Evolutionary conservation across 2,329 filamentous ascomycete genomes (phyloP).

Genomic region (Chrysoporthe deuterocubensis): DNA sequence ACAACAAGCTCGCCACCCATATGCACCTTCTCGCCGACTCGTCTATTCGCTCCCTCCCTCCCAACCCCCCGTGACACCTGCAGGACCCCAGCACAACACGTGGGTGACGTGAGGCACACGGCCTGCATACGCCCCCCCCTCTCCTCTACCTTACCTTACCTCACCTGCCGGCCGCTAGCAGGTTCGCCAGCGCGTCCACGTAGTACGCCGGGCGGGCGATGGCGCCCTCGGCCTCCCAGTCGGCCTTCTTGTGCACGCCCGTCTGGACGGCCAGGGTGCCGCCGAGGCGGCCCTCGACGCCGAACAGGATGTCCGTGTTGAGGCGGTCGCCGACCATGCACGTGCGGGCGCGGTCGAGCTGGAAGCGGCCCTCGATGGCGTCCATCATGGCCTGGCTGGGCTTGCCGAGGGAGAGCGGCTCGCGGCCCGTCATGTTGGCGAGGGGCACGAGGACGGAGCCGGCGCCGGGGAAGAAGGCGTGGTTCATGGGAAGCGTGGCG

Average conservation of each 20-base stretch:
- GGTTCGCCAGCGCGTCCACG: conserved; percentile 81
- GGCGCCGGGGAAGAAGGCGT: conserved; percentile 87
- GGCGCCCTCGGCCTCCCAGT: conserved; percentile 73
- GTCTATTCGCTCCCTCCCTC: no score
- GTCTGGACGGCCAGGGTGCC: conserved; percentile 91
- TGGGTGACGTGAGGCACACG: no score
- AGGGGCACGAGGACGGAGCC: conserved; percentile 81
- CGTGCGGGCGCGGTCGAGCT: conserved; percentile 79
- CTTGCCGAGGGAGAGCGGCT: conserved; percentile 84
- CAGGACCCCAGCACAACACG: no score
- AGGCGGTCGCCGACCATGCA: conserved; percentile 97
- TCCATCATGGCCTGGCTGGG: conserved; percentile 99
- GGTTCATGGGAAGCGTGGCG: conserved; percentile 81
- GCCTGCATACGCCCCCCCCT: no score
- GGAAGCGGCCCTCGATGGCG: conserved; percentile 93
- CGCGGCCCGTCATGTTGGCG: conserved; percentile 68
- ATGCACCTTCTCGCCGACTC: no score
- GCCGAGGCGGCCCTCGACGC: conserved; percentile 85
- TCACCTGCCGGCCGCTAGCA: conserved; percentile 43
- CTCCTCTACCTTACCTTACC: background rate
- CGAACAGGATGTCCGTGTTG: conserved; percentile 96
- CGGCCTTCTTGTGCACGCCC: conserved; percentile 83
- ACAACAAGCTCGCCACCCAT: background rate
- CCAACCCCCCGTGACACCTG: no score
- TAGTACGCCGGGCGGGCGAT: conserved; percentile 79